These are phyloP conservation scores for Drechslerella dactyloides DNA, from an alignment of 2,329 filamentous ascomycete species.

Conservation along the genomic window DNA sequence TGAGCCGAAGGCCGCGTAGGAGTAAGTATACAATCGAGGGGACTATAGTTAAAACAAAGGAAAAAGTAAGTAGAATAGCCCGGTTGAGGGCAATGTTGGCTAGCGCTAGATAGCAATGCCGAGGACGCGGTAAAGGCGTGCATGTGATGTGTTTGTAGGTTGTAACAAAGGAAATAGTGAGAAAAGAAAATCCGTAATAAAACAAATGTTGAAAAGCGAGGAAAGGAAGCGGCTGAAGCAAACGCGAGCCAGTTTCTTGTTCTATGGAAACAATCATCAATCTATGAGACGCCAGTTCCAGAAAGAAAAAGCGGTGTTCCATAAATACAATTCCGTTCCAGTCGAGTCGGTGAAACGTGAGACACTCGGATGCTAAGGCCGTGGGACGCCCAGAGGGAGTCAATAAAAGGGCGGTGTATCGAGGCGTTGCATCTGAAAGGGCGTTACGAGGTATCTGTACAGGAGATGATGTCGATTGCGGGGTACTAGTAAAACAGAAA, in stretches of 20 bases:
- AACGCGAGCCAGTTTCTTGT: slow-evolving; percentile 45
- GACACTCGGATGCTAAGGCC: slow-evolving; percentile 30
- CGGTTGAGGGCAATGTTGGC: slow-evolving; percentile 11
- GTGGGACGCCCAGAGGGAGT: slow-evolving; percentile 28
- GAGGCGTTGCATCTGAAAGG: slow-evolving; percentile 38
- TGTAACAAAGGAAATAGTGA: slow-evolving; percentile 6
- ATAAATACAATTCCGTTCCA: slow-evolving; percentile 49
- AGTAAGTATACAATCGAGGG: slow-evolving; percentile 39
- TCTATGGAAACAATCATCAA: slow-evolving; percentile 51
- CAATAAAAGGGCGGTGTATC: slow-evolving; percentile 20
- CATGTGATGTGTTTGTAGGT: neutral
- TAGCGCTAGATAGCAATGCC: slow-evolving; percentile 28
- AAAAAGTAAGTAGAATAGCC: slow-evolving; percentile 27
- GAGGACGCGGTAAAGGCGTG: slow-evolving; percentile 18
- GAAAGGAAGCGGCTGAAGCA: slow-evolving; percentile 8
- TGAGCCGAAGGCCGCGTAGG: slow-evolving; percentile 16
- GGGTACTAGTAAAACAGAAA: slow-evolving; percentile 39
- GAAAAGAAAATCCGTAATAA: slow-evolving; percentile 44
- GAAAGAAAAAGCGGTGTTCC: slow-evolving; percentile 50
- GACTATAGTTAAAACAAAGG: slow-evolving; percentile 33
- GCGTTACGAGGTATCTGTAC: slow-evolving; percentile 50
- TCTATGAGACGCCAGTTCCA: slow-evolving; percentile 49
- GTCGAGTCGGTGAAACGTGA: slow-evolving; percentile 29
- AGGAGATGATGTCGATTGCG: slow-evolving; percentile 33
- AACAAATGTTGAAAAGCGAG: slow-evolving; percentile 18